A percentile compares a stretch with the other conserved stretches of the same genome.
These are phyloP conservation scores for Xerocomus potaroensis DNA, from an alignment of 768 basidiomycete genomes.

Conservation along the genomic window DNA sequence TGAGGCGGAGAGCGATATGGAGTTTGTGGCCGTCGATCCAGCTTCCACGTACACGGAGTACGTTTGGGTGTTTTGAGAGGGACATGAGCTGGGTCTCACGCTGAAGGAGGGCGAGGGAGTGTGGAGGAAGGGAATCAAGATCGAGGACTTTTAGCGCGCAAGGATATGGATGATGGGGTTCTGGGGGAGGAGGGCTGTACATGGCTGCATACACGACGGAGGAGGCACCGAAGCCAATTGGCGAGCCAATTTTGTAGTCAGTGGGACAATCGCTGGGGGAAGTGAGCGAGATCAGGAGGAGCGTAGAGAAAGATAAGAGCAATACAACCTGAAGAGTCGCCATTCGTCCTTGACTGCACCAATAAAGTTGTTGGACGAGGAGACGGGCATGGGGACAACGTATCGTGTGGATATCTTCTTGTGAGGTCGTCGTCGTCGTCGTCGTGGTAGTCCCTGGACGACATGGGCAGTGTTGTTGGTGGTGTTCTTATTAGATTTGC, in stretches of 20 bases:
- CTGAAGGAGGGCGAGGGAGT: constrained; percentile 67
- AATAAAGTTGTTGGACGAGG: constrained; percentile 45
- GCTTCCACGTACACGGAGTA: constrained; percentile 83
- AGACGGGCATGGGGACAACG: constrained; percentile 14
- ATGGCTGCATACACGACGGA: constrained; percentile 84
- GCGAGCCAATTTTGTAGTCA: constrained; percentile 72
- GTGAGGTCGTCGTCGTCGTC: constrained; percentile 1
- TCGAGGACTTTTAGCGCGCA: constrained; percentile 90
- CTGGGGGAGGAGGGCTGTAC: constrained; percentile 45
- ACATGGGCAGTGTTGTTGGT: neutral
- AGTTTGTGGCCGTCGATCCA: constrained; percentile 85
- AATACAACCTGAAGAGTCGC: constrained; percentile 67
- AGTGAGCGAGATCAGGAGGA: neutral
- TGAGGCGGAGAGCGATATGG: constrained; percentile 81
- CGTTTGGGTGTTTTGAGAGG: constrained; percentile 88
- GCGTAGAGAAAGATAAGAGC: neutral
- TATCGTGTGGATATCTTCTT: neutral
- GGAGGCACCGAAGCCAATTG: constrained; percentile 89
- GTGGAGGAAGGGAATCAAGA: constrained; percentile 71
- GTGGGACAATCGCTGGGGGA: constrained; percentile 52
- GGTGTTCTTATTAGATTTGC: neutral
- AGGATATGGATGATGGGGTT: constrained; percentile 39
- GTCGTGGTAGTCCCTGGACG: constrained; percentile 1
- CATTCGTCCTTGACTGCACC: constrained; percentile 84
- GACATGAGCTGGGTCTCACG: constrained; percentile 92